These are phyloP conservation scores for Polygonum maritimum DNA, from an alignment of 148 eudicot genomes.

Conservation along the genomic window DNA sequence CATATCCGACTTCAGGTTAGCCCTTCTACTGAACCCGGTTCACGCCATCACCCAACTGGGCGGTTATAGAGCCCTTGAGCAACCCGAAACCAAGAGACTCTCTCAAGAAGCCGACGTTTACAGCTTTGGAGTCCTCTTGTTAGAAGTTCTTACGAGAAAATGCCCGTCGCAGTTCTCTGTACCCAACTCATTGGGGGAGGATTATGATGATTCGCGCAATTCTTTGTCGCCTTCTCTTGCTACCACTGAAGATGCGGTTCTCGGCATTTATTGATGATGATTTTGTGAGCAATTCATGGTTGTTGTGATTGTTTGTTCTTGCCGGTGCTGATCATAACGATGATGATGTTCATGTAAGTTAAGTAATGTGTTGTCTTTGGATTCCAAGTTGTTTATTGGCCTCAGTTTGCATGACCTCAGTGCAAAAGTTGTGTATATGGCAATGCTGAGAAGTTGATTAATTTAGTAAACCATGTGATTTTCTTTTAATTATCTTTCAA, in stretches of 20 bases:
- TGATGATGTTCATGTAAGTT: not conserved
- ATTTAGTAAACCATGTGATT: constrained; percentile 3
- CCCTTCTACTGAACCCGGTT: constrained; percentile 65
- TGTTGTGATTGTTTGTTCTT: not conserved
- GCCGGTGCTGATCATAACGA: not conserved
- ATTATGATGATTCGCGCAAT: constrained; percentile 73
- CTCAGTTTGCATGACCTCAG: constrained; percentile 2
- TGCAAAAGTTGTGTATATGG: constrained; percentile 4
- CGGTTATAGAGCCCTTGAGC: constrained; percentile 86
- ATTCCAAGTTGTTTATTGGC: not conserved
- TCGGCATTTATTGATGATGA: not conserved
- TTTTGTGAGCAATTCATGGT: not conserved
- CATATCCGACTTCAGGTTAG: constrained; percentile 77
- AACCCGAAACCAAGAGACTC: constrained; percentile 52
- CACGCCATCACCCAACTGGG: constrained; percentile 76
- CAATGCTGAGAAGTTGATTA: not conserved
- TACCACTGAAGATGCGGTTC: constrained; percentile 51
- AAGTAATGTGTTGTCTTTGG: not conserved
- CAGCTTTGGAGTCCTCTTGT: constrained; percentile 70
- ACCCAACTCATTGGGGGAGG: constrained; percentile 53
- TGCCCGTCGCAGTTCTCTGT: constrained; percentile 42
- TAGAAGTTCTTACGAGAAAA: constrained; percentile 75
- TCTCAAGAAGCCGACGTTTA: constrained; percentile 92
- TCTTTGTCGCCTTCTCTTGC: constrained; percentile 75
- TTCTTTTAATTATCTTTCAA: not conserved